Evolutionary conservation across 345 rosid species (phyloP), one percentile per base, ranked within the genome.

Genomic region (Eutrema heterophyllum): DNA sequence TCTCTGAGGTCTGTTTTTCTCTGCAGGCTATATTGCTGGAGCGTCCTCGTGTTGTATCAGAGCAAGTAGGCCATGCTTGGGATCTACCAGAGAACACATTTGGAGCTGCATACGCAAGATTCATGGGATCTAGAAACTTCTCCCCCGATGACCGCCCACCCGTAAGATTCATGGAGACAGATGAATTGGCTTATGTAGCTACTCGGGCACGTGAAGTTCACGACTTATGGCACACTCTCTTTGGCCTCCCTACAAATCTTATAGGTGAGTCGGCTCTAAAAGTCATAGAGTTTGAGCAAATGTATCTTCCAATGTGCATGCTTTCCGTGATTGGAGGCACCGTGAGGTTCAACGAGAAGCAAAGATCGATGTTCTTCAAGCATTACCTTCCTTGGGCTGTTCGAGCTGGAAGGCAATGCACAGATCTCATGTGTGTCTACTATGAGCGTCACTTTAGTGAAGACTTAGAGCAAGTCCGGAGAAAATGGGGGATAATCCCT

Each of bases 61-160:
- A 83, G 30, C 79, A 86, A 35, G 92, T 90, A 45, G 84, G 81
- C 2, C 85, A 85, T 44, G 92, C 93, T 30, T 88, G 92, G 96
- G 96, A 90, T 73, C 55, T 88, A 43, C 93, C 93, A 18, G 72
- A 70, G 3, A 86, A 84, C 68, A 85, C 92, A 61, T 88, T 90
- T 74, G 97, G 97, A 68, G 94, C 92, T 73, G 89, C 97, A 2
- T 90, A 88, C 67, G 97, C 94, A 21, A 86, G 66, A 69, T 88
- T 90, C 85, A 85, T 86, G 94, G 97, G 94, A 66, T 88, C 97
- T n/a, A 81, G 92, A 73, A 86, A 88, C 78, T 90, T 90, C 67
- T 88, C 90, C 5, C 89, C 92, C 0, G 90, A 88, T 73, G 93
- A 88, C 13, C 86, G 93, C 0, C 96, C 93, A 0, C 92, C 92